These are phyloP conservation scores for Phellinidium pouzarii DNA, from an alignment of 1,284 basidiomycete genomes.

Conservation along the genomic window DNA sequence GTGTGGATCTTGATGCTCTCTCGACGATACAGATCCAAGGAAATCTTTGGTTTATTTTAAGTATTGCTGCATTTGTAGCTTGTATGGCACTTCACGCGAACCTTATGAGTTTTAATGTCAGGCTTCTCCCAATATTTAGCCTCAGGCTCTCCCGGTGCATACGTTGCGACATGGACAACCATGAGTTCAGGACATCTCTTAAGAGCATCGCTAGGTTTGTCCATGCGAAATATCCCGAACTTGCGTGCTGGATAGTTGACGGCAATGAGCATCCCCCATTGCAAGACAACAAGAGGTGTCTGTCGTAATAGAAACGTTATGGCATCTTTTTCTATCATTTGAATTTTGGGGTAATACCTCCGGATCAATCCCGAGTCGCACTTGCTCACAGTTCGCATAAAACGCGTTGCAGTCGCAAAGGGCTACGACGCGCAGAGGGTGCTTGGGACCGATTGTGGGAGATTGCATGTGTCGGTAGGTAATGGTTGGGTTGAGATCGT, in stretches of 20 bases:
- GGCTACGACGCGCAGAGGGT: conserved; percentile 73
- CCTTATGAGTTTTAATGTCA: conserved; percentile 89
- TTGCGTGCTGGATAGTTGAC: conserved; percentile 93
- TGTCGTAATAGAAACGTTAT: background rate
- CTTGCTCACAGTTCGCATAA: conserved; percentile 87
- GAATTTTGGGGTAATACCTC: conserved; percentile 24
- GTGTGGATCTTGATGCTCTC: conserved; percentile 89
- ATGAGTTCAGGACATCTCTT: conserved; percentile 81
- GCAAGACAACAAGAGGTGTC: conserved; percentile 83
- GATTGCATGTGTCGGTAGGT: conserved; percentile 70
- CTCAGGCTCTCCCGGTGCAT: conserved; percentile 81
- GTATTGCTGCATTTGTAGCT: conserved; percentile 2
- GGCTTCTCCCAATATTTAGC: conserved; percentile 88
- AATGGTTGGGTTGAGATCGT: conserved; percentile 56
- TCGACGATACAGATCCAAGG: conserved; percentile 87
- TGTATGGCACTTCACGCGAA: conserved; percentile 27
- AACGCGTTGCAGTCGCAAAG: conserved; percentile 94
- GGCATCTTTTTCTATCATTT: no score
- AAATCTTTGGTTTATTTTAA: conserved; percentile 52
- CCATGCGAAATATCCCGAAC: conserved; percentile 84
- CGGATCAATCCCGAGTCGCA: conserved; percentile 69
- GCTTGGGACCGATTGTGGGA: conserved; percentile 55
- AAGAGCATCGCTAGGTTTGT: conserved; percentile 72
- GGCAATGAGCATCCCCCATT: conserved; percentile 90
- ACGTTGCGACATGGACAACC: conserved; percentile 92